Evolutionary conservation across 371 early-diverging fungal species (phyloP).

Genomic region (Chytridium lagenaria): DNA sequence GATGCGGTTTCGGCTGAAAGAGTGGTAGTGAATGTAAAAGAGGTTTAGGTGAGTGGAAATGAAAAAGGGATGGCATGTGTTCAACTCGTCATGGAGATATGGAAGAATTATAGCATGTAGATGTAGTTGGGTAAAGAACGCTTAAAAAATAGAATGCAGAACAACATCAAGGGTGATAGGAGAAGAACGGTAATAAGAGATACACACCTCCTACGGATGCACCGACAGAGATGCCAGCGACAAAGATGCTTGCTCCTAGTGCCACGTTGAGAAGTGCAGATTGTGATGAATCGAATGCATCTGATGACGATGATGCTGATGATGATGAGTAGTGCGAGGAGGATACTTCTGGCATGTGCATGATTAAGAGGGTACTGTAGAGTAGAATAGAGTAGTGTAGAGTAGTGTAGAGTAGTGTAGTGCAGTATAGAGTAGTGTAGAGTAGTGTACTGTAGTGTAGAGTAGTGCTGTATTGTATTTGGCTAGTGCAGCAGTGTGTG

Average conservation of each 20-base stretch:
- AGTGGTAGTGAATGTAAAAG: not conserved
- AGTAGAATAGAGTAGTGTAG: too few relatives aligned
- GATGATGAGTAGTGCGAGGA: not conserved
- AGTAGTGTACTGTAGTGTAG: too few relatives aligned
- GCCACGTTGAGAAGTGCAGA: conserved; percentile 9
- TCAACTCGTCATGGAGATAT: too few relatives aligned
- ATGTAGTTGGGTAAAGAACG: too few relatives aligned
- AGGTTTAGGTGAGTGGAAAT: not conserved
- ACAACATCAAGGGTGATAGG: not conserved
- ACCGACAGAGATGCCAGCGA: conserved; percentile 1
- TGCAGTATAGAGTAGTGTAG: too few relatives aligned
- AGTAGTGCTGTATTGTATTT: too few relatives aligned
- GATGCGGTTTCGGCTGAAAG: not conserved
- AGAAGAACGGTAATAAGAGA: not conserved
- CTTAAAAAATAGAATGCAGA: too few relatives aligned
- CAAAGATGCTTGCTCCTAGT: conserved; percentile 7
- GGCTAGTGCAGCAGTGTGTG: too few relatives aligned
- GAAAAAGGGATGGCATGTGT: not conserved
- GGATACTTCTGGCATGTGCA: too few relatives aligned
- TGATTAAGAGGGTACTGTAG: too few relatives aligned
- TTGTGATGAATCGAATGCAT: conserved; percentile 1
- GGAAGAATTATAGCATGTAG: not conserved
- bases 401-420: too few relatives aligned
- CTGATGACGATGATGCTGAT: conserved; percentile 1
- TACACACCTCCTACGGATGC: not conserved